phyloP scores from a whole-genome alignment of 2,329 filamentous ascomycete genomes.

The Fusarium coicis region DNA sequence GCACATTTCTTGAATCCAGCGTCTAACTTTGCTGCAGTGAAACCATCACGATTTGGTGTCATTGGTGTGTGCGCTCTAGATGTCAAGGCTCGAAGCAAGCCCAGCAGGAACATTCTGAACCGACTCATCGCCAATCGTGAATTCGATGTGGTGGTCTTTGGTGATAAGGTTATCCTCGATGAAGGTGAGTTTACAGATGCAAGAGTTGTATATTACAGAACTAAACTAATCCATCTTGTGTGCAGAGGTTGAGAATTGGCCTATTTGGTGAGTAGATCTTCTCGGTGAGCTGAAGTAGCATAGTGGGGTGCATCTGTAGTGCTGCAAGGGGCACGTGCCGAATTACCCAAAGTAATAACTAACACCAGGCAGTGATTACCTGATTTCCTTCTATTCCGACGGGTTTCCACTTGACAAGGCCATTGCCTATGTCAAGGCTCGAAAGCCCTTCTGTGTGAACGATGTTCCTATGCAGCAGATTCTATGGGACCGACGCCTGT shows the following conservation, averaged over 20 bases:
- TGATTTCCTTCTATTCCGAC: conserved; percentile 98
- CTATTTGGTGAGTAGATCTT: conserved; percentile 72
- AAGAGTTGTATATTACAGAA: conserved; percentile 8
- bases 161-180: conserved; percentile 97
- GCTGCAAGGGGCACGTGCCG: conserved; percentile 43
- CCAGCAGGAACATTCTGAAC: conserved; percentile 95
- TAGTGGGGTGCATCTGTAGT: conserved; percentile 40
- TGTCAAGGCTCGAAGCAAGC: conserved; percentile 95
- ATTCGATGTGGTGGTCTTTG: conserved; percentile 97
- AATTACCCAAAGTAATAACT: conserved; percentile 39
- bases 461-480: conserved; percentile 98
- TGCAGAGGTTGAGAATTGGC: conserved; percentile 90
- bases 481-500: conserved; percentile 93
- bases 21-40: conserved; percentile 54
- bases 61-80: conserved; percentile 97
- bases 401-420: conserved; percentile 97
- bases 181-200: conserved; percentile 66
- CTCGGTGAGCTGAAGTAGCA: conserved; percentile 51
- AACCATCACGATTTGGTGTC: conserved; percentile 69
- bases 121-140: conserved; percentile 89
- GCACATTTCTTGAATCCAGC: background rate
- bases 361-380: conserved; percentile 72
- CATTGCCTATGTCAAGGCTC: conserved; percentile 91
- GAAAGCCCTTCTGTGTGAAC: conserved; percentile 97
- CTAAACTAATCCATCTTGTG: conserved; percentile 17